phyloP scores from a whole-genome alignment of 176 grass and related monocot genomes.

The Hyparrhenia diplandra region DNA sequence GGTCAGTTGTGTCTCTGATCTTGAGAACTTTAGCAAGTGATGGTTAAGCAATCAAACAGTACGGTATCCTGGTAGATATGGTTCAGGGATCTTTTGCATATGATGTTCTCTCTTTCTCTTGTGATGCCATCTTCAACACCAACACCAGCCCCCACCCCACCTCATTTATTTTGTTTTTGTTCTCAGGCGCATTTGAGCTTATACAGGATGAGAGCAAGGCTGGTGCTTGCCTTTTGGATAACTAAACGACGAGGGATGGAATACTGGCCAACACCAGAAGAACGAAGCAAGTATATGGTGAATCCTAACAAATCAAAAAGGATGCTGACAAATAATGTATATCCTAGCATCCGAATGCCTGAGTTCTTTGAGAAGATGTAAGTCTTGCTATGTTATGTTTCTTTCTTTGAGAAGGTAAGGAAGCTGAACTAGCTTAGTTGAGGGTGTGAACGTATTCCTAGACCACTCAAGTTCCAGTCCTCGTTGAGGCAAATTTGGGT shows the following conservation, averaged over 20 bases:
- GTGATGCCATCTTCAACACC: background rate
- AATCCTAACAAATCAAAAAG: slow-evolving; percentile 50
- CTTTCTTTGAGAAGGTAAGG: background rate
- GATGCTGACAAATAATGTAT: slow-evolving; percentile 42
- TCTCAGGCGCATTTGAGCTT: slow-evolving; percentile 77
- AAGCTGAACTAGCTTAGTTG: background rate
- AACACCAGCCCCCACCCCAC: background rate
- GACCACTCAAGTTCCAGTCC: background rate
- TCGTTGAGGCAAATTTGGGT: background rate
- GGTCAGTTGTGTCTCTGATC: background rate
- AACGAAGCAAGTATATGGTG: slow-evolving; percentile 60
- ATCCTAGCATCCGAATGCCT: slow-evolving; percentile 54
- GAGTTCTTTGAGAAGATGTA: slow-evolving; percentile 90
- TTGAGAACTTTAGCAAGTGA: slow-evolving; percentile 6
- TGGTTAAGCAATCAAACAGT: background rate
- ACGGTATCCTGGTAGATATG: background rate
- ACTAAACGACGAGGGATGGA: slow-evolving; percentile 80
- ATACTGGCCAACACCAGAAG: slow-evolving; percentile 80
- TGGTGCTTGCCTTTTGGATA: slow-evolving; percentile 92
- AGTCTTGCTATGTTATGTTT: slow-evolving; percentile 33
- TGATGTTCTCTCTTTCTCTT: background rate
- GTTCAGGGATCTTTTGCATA: slow-evolving; percentile 1
- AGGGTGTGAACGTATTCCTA: background rate
- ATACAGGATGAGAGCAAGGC: slow-evolving; percentile 93
- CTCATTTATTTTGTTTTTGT: background rate